These are phyloP conservation scores for Fusarium sp. DNA, from an alignment of 2,329 filamentous ascomycete species.

Conservation along the genomic window DNA sequence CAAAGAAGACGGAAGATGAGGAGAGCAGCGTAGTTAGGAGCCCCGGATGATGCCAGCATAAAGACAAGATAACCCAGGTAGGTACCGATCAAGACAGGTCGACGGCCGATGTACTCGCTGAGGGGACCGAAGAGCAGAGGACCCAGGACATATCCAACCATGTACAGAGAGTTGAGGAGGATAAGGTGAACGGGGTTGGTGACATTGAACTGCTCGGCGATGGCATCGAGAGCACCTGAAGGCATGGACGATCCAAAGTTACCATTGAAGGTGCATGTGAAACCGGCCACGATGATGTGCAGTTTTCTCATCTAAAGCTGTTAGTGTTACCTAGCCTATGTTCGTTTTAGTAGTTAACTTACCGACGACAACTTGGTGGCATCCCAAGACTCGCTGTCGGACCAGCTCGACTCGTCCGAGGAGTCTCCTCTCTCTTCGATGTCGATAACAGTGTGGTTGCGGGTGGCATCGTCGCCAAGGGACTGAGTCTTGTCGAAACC, in stretches of 20 bases:
- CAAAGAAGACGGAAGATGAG: conserved; percentile 52
- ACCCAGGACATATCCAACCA: conserved; percentile 49
- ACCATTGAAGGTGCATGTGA: conserved; percentile 50
- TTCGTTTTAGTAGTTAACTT: conserved; percentile 1
- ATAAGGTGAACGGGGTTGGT: conserved; percentile 41
- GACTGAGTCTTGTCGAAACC: conserved; percentile 12
- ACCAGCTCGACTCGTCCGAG: conserved; percentile 33
- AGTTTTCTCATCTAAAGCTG: conserved; percentile 42
- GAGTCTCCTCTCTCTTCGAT: conserved; percentile 25
- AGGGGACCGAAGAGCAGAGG: conserved; percentile 48
- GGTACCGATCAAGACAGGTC: conserved; percentile 47
- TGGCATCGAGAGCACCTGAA: conserved; percentile 49
- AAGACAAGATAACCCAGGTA: conserved; percentile 48
- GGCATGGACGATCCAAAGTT: conserved; percentile 50
- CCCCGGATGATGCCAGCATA: conserved; percentile 49
- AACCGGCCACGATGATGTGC: conserved; percentile 48
- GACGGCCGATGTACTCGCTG: conserved; percentile 48
- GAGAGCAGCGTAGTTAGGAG: conserved; percentile 54
- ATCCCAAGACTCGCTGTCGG: conserved; percentile 37
- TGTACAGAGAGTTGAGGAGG: conserved; percentile 50
- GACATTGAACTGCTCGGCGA: conserved; percentile 44
- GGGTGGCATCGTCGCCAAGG: conserved; percentile 12
- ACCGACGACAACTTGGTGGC: conserved; percentile 46
- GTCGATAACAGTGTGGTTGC: conserved; percentile 9
- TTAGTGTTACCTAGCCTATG: not conserved